phyloP scores from a whole-genome alignment of 192 early-diverging fungal genomes.

The Coemansia sp. region DNA sequence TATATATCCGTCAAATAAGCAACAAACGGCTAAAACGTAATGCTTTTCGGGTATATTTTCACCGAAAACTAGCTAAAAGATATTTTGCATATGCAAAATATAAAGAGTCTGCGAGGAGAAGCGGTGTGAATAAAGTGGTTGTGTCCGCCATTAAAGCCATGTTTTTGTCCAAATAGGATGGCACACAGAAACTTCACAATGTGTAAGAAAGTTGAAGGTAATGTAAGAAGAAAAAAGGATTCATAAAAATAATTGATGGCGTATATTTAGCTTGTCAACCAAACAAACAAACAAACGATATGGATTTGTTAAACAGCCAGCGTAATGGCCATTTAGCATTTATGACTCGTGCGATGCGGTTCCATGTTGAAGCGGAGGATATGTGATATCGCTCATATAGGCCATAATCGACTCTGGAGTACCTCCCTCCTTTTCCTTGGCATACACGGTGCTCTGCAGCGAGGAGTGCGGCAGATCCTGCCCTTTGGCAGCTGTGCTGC shows the following conservation, averaged over 20 bases:
- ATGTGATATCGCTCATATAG: slow-evolving; percentile 49
- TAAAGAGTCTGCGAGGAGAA: background rate
- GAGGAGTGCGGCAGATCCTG: slow-evolving; percentile 26
- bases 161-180: background rate
- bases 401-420: slow-evolving; percentile 27
- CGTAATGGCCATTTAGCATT: background rate
- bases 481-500: slow-evolving; percentile 1
- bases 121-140: background rate
- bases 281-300: too few species aligned
- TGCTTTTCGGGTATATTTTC: background rate
- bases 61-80: background rate
- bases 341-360: slow-evolving; percentile 3
- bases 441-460: slow-evolving; percentile 42
- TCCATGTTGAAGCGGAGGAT: slow-evolving; percentile 43
- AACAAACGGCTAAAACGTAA: too few species aligned
- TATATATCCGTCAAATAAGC: too few species aligned
- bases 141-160: background rate
- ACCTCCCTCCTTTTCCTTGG: slow-evolving; percentile 11
- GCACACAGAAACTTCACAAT: background rate
- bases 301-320: too few species aligned
- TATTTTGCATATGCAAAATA: background rate
- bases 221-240: background rate
- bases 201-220: background rate
- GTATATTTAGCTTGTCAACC: too few species aligned
- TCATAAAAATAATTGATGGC: too few species aligned